Percentiles rank a stretch among this genome's conserved stretches.
Conservation (phyloP, 495 filamentous ascomycete genomes). For the Hyaloscypha variabilis region DNA sequence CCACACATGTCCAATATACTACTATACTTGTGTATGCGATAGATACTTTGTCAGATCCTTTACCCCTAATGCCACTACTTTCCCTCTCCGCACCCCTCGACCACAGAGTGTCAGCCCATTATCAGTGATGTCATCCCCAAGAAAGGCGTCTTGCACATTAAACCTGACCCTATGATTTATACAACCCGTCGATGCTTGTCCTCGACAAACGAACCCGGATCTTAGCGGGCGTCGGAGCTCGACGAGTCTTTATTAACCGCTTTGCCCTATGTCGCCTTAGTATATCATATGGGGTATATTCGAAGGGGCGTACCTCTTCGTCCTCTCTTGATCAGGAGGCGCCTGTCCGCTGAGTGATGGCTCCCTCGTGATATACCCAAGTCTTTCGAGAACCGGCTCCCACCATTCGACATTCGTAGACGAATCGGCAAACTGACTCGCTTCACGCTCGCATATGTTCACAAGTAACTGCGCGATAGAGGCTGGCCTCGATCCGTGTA, state of each 20-base stretch:
- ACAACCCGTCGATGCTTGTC: too few species aligned
- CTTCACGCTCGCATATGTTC: not conserved
- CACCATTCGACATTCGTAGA: not conserved
- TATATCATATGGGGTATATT: slow-evolving; percentile 5
- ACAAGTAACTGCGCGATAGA: not conserved
- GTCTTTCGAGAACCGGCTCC: slow-evolving; percentile 4
- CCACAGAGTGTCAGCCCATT: too few species aligned
- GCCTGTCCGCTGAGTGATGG: slow-evolving; percentile 1
- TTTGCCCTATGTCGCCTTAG: slow-evolving; percentile 4
- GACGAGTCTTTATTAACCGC: slow-evolving; percentile 1
- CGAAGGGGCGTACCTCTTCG: not conserved
- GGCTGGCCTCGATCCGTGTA: not conserved
- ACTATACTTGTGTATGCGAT: not conserved
- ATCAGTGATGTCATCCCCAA: too few species aligned
- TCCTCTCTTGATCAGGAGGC: slow-evolving; percentile 3
- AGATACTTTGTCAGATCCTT: too few species aligned
- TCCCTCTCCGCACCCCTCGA: too few species aligned
- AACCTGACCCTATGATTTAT: too few species aligned
- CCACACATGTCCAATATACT: slow-evolving; percentile 7
- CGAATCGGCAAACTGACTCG: slow-evolving; percentile 1
- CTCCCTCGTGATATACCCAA: slow-evolving; percentile 4
- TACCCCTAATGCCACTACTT: too few species aligned
- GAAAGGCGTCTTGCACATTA: too few species aligned
- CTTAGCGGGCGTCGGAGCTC: slow-evolving; percentile 2
- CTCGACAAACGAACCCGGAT: slow-evolving; percentile 1